Conservation (phyloP, 768 basidiomycete species). For the Amanita polypyramis region DNA sequence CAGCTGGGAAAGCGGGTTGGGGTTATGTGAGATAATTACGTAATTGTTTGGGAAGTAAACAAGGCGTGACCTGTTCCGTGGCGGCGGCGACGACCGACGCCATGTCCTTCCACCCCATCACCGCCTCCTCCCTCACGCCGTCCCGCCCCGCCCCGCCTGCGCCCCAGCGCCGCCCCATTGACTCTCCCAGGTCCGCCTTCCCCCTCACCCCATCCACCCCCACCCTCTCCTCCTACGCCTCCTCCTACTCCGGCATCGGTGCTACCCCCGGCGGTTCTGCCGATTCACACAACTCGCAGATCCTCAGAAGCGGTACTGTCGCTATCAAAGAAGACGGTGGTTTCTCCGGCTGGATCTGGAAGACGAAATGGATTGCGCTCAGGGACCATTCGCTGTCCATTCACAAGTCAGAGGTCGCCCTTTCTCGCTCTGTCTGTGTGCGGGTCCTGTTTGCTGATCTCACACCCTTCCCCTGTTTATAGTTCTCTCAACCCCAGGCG, state of each 20-base stretch:
- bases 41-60: no score
- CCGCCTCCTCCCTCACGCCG: constrained; percentile 56
- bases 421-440: background rate
- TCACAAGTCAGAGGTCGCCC: constrained; percentile 79
- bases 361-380: constrained; percentile 82
- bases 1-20: no score
- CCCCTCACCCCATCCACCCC: constrained; percentile 39
- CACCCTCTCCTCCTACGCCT: constrained; percentile 48
- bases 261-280: constrained; percentile 57
- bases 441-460: constrained; percentile 1
- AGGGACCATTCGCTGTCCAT: constrained; percentile 70
- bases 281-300: constrained; percentile 24
- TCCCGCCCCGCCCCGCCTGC: constrained; percentile 71
- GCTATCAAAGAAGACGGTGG: constrained; percentile 86
- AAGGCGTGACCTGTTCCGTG: no score
- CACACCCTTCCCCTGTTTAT: constrained; percentile 4
- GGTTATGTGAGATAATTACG: no score
- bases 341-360: constrained; percentile 86
- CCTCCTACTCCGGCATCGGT: constrained; percentile 74
- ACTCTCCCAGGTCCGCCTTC: constrained; percentile 34
- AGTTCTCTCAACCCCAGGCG: constrained; percentile 49
- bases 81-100: background rate
- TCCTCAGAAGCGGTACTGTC: constrained; percentile 64
- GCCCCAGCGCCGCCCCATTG: constrained; percentile 38
- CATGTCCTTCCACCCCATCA: constrained; percentile 30